Evolutionary conservation across 2,329 filamentous ascomycete species (phyloP), one percentile per base, ranked within the genome.

Genomic region (Pseudophaeomoniella oleicola): DNA sequence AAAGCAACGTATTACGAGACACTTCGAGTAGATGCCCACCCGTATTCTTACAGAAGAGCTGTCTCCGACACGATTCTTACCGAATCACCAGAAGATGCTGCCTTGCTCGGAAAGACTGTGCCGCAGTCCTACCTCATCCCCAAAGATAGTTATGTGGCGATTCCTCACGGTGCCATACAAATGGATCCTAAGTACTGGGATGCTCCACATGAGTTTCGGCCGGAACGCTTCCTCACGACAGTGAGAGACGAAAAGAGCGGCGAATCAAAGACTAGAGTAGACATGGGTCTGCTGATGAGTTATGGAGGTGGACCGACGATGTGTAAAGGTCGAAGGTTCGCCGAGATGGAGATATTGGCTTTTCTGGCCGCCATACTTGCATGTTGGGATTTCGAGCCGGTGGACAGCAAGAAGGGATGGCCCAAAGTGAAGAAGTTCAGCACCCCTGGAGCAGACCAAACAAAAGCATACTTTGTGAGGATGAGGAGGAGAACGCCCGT

Each of bases 331-430:
- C 56, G 64, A 10, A 52, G 54, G 2, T 67, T 72, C 41, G 67
- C 65, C 2, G 62, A 71, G 45, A 57, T 62, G 34, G 60, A 68
- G 46, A 59, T 64, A 13, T 44, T 75, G 31, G 52, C 63, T 16
- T 64, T 71, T 32, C 59, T 63, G 2, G 69, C 70, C 12, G 61
- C 64, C 1, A 60, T 76, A 15, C 47, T 75, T 14, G 56, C 61
- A 4, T 59, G 71, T 46, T 77, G 71, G 70, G 66, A 75, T 31
- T 63, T 76, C 39, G 55, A 67, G 37, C 59, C 67, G 0, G 58
- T 54, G 1, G 52, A 51, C 34, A 59, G 60, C 14, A 34, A 4
- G 13, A 27, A 27, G n/a, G 22, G 22, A n/a, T 27, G 22, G 22
- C 22, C 22, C n/a, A 27, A 27, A 27, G 22, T 27, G n/a, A n/a